Percentiles rank a stretch among this genome's conserved stretches.
phyloP scores from a whole-genome alignment of 768 basidiomycete species.

The Auricularia heimuer region DNA sequence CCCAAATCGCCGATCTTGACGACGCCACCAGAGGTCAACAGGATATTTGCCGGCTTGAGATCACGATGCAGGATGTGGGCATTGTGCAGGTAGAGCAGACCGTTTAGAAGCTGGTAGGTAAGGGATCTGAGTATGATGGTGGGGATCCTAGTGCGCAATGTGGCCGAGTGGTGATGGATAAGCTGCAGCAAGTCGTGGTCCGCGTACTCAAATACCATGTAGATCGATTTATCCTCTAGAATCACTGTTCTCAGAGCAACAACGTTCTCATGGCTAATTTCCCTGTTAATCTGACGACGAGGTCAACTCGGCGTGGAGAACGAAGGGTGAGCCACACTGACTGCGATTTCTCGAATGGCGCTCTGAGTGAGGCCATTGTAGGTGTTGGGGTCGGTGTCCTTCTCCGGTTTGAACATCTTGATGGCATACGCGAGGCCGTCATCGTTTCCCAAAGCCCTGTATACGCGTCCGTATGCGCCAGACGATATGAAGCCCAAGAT shows the following conservation, averaged over 20 bases:
- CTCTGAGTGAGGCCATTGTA: conserved; percentile 98
- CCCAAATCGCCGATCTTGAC: conserved; percentile 99
- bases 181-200: conserved; percentile 99
- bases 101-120: conserved; percentile 88
- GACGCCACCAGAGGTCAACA: conserved; percentile 77
- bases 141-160: conserved; percentile 66
- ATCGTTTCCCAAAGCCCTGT: conserved; percentile 81
- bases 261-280: conserved; percentile 84
- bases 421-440: conserved; percentile 76
- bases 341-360: conserved; percentile 93
- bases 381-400: conserved; percentile 90
- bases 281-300: conserved; percentile 64
- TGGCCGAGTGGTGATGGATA: conserved; percentile 94
- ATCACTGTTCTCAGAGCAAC: conserved; percentile 91
- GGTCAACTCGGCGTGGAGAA: too few relatives aligned
- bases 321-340: conserved; percentile 18
- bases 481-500: conserved; percentile 97
- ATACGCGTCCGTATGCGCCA: conserved; percentile 96
- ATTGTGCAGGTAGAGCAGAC: conserved; percentile 88
- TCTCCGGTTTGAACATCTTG: conserved; percentile 99
- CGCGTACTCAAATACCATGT: conserved; percentile 99
- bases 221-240: conserved; percentile 95
- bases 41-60: conserved; percentile 97
- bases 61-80: conserved; percentile 94
- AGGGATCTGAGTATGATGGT: conserved; percentile 81